Evolutionary conservation across 495 filamentous ascomycete species (phyloP).

Genomic region (Podospora australis): DNA sequence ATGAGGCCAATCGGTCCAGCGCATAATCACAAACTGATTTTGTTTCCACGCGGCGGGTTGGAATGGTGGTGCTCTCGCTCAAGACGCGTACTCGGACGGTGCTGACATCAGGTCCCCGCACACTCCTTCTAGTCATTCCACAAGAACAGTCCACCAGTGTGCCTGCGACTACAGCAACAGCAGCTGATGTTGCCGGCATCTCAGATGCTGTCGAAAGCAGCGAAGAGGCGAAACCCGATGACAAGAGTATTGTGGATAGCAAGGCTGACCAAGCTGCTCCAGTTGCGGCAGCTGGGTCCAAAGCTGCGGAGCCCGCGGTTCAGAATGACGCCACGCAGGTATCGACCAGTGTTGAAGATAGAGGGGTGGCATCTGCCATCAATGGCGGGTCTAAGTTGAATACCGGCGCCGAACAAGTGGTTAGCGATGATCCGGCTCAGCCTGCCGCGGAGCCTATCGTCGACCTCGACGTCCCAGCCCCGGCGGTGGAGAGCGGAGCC

Average conservation of each 20-base stretch:
- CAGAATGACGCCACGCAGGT: too few species aligned
- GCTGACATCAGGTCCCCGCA: conserved; percentile 8
- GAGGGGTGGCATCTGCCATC: too few species aligned
- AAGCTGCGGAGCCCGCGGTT: too few species aligned
- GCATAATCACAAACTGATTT: too few species aligned
- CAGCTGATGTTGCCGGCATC: neutral
- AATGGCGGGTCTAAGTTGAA: too few species aligned
- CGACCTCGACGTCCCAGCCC: too few species aligned
- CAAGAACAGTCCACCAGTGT: conserved; percentile 8
- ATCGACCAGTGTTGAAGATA: too few species aligned
- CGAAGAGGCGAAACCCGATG: neutral
- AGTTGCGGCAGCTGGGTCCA: neutral
- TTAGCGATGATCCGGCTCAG: neutral
- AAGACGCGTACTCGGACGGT: neutral
- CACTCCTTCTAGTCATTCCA: conserved; percentile 12
- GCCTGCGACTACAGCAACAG: neutral
- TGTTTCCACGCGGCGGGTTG: neutral
- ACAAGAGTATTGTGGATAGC: neutral
- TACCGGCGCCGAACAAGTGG: too few species aligned
- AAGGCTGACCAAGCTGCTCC: neutral
- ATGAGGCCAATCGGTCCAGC: neutral
- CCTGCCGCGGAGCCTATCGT: too few species aligned
- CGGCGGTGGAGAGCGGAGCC: neutral
- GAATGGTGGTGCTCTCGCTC: neutral
- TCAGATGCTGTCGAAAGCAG: neutral